A percentile compares a stretch with the other conserved stretches of the same genome.
Evolutionary conservation across 73 alveolate species (phyloP).

Genomic region (Paramecium tetraurelia): DNA sequence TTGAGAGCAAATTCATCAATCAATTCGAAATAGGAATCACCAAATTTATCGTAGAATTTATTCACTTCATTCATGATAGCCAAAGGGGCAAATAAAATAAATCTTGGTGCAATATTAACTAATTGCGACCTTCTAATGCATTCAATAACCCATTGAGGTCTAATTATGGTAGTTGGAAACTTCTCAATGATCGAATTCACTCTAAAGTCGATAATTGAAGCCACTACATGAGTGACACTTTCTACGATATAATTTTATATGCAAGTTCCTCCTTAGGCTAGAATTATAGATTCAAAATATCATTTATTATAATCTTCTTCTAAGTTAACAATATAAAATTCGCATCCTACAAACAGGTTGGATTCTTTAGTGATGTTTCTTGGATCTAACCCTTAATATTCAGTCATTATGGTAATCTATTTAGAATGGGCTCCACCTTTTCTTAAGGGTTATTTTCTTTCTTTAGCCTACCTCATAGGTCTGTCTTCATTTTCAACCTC

Average conservation of each 20-base stretch:
- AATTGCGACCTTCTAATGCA: slow-evolving; percentile 78
- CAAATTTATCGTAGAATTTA: slow-evolving; percentile 39
- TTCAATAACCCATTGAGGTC: slow-evolving; percentile 88
- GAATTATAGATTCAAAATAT: slow-evolving; percentile 85
- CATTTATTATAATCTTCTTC: slow-evolving; percentile 80
- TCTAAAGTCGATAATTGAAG: slow-evolving; percentile 76
- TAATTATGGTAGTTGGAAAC: slow-evolving; percentile 74
- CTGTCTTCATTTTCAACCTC: slow-evolving; percentile 72
- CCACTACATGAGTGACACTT: slow-evolving; percentile 89
- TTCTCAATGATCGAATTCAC: slow-evolving; percentile 76
- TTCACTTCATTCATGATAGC: neutral
- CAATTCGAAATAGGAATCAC: slow-evolving; percentile 23
- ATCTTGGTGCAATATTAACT: slow-evolving; percentile 84
- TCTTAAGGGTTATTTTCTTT: slow-evolving; percentile 60
- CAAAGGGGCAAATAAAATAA: slow-evolving; percentile 68
- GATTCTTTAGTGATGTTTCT: slow-evolving; percentile 75
- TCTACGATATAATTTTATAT: slow-evolving; percentile 78
- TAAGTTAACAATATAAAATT: slow-evolving; percentile 83
- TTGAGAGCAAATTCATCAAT: slow-evolving; percentile 38
- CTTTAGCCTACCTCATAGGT: slow-evolving; percentile 67
- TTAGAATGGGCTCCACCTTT: slow-evolving; percentile 66
- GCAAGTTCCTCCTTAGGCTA: slow-evolving; percentile 93
- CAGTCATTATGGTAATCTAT: slow-evolving; percentile 70
- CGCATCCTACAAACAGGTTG: slow-evolving; percentile 87
- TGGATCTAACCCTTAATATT: slow-evolving; percentile 90